phyloP scores from a whole-genome alignment of 2,329 filamentous ascomycete species.

The Epichloe typhina region DNA sequence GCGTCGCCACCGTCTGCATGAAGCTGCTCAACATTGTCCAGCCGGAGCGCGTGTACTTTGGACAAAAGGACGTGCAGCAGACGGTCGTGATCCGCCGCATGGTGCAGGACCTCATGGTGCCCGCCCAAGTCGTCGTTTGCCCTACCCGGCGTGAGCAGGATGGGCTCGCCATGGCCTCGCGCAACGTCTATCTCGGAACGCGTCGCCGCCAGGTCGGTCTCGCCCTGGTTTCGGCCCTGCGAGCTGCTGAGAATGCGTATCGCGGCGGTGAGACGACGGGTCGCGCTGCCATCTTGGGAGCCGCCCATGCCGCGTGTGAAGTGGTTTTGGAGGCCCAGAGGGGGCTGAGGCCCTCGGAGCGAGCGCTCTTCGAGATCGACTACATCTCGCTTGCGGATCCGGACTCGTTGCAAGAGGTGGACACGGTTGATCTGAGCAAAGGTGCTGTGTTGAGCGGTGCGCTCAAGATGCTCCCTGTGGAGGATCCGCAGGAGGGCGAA shows the following conservation, averaged over 20 bases:
- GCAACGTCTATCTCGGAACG: constrained; percentile 82
- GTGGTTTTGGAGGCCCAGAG: constrained; percentile 47
- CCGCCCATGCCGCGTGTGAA: constrained; percentile 49
- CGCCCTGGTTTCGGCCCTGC: constrained; percentile 57
- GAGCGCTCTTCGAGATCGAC: constrained; percentile 70
- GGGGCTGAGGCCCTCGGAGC: constrained; percentile 40
- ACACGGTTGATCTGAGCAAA: constrained; percentile 50
- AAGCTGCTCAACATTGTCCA: constrained; percentile 45
- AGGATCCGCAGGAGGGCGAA: constrained; percentile 56
- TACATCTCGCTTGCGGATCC: constrained; percentile 88
- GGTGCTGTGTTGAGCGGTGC: constrained; percentile 85
- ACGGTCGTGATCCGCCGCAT: constrained; percentile 79
- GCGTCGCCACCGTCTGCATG: constrained; percentile 92
- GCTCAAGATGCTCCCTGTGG: constrained; percentile 75
- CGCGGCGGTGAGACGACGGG: constrained; percentile 34
- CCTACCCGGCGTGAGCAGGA: constrained; percentile 65
- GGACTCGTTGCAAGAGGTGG: constrained; percentile 66
- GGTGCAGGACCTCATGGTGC: constrained; percentile 76
- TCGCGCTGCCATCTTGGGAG: constrained; percentile 56
- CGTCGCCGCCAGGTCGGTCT: constrained; percentile 59
- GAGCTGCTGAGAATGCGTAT: constrained; percentile 57
- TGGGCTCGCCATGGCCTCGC: constrained; percentile 79
- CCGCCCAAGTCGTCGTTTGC: constrained; percentile 60
- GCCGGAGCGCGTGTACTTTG: constrained; percentile 73
- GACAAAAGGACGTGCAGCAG: constrained; percentile 96